Conservation (phyloP, 2,329 filamentous ascomycete species). For the Corynespora cassiicola region DNA sequence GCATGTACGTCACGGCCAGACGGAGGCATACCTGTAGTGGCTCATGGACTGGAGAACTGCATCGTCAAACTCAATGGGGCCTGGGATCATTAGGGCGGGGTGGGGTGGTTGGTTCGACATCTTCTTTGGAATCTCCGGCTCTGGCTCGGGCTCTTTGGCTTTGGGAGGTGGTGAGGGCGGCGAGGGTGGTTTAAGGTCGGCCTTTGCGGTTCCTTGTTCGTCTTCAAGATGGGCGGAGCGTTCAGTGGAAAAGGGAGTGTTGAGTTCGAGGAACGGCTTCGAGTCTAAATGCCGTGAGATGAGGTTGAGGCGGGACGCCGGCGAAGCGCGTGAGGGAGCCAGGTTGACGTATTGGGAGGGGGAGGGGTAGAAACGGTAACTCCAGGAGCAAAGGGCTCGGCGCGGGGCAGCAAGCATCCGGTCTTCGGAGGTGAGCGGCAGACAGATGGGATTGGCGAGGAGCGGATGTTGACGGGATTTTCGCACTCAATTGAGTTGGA, state of each 20-base stretch:
- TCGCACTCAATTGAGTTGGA: not conserved
- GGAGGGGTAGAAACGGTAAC: constrained; percentile 37
- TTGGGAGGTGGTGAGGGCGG: too few species aligned
- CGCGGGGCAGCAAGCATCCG: constrained; percentile 44
- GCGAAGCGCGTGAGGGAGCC: constrained; percentile 46
- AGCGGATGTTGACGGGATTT: constrained; percentile 1
- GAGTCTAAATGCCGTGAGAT: constrained; percentile 67
- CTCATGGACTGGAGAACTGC: constrained; percentile 92
- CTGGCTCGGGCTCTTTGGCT: constrained; percentile 15
- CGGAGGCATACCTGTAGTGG: constrained; percentile 75
- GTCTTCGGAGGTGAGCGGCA: constrained; percentile 29
- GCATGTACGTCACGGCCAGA: not conserved
- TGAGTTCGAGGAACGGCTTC: constrained; percentile 63
- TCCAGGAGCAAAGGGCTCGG: constrained; percentile 27
- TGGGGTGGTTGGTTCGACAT: constrained; percentile 68
- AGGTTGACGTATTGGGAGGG: constrained; percentile 33
- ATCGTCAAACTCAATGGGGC: constrained; percentile 98
- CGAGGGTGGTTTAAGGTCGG: constrained; percentile 19
- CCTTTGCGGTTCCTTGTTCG: constrained; percentile 54
- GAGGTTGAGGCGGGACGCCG: constrained; percentile 62
- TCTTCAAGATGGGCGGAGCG: constrained; percentile 58
- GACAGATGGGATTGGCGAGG: too few species aligned
- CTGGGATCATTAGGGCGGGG: constrained; percentile 88
- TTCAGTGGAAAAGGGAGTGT: constrained; percentile 69
- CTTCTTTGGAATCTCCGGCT: constrained; percentile 31